A percentile compares a stretch with the other conserved stretches of the same genome.
These are phyloP conservation scores for Triticum monococcum DNA, from an alignment of 176 grass and related monocot genomes.

Conservation along the genomic window DNA sequence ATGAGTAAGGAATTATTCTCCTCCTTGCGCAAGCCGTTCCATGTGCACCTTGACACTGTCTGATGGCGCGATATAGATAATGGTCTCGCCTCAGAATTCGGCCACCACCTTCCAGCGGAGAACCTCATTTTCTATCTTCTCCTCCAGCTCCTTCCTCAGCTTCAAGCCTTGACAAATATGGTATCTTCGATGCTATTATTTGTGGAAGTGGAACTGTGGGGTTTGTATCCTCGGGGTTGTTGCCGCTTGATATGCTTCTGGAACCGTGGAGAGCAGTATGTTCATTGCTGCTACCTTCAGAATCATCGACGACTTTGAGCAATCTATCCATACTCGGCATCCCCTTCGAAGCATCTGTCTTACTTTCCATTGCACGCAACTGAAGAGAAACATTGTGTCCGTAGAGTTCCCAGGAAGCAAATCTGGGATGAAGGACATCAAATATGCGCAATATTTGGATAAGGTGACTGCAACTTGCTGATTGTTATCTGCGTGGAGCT, in stretches of 20 bases:
- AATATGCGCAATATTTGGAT: not conserved
- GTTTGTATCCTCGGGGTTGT: not conserved
- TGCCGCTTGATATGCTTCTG: not conserved
- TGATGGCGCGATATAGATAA: not conserved
- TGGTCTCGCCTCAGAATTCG: not conserved
- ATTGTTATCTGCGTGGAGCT: too few species aligned
- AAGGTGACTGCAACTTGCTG: not conserved
- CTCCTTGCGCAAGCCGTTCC: not conserved
- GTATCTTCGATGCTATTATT: not conserved
- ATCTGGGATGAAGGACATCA: not conserved
- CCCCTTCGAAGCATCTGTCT: not conserved
- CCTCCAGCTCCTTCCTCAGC: not conserved
- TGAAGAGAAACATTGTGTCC: not conserved
- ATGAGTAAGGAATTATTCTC: not conserved
- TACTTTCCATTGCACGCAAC: not conserved
- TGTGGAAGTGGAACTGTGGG: too few species aligned
- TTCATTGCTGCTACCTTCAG: not conserved
- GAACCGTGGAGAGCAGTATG: too few species aligned
- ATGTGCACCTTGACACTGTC: not conserved
- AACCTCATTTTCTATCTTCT: not conserved
- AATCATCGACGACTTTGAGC: not conserved
- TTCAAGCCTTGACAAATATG: not conserved
- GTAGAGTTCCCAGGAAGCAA: not conserved
- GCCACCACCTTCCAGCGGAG: not conserved
- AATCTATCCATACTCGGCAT: not conserved